A percentile compares a stretch with the other conserved stretches of the same genome.
Evolutionary conservation across 2,329 filamentous ascomycete genomes (phyloP).

Genomic region (Coniochaeta ligniaria): DNA sequence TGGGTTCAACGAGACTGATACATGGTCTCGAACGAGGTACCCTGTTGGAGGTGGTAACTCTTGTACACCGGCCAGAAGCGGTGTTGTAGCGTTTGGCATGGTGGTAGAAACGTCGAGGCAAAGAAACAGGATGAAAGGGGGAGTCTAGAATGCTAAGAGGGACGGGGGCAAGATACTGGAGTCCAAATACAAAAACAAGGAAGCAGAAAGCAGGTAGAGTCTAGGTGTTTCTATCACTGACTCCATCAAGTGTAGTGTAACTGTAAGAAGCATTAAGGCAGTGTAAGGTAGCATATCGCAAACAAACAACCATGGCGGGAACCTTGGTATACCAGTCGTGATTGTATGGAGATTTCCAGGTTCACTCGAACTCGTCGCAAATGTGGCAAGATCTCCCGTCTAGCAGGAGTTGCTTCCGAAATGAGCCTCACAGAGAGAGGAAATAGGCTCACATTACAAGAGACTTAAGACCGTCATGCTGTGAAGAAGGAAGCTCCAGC

Average conservation of each 20-base stretch:
- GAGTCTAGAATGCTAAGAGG: too few relatives aligned
- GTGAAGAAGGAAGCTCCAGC: too few relatives aligned
- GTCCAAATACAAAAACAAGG: too few relatives aligned
- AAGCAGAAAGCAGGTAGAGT: too few relatives aligned
- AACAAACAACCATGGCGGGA: too few relatives aligned
- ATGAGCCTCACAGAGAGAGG: background rate
- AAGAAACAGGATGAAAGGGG: background rate
- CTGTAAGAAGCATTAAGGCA: too few relatives aligned
- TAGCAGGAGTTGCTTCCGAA: background rate
- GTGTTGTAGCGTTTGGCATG: background rate
- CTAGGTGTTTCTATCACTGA: too few relatives aligned
- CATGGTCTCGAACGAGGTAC: slow-evolving; percentile 16
- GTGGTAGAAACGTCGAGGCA: background rate
- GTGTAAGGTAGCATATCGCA: too few relatives aligned
- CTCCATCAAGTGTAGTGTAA: background rate
- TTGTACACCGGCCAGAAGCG: background rate
- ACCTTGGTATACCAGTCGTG: too few relatives aligned
- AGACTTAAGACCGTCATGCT: too few relatives aligned
- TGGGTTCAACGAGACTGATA: slow-evolving; percentile 10
- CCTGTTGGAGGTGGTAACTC: background rate
- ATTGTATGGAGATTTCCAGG: background rate
- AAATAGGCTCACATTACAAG: too few relatives aligned
- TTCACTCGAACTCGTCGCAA: background rate
- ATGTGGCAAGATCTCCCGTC: background rate
- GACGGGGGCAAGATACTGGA: too few relatives aligned